Evolutionary conservation across 352 stramenopile species (phyloP).

Genomic region (Pythium myriotylum): DNA sequence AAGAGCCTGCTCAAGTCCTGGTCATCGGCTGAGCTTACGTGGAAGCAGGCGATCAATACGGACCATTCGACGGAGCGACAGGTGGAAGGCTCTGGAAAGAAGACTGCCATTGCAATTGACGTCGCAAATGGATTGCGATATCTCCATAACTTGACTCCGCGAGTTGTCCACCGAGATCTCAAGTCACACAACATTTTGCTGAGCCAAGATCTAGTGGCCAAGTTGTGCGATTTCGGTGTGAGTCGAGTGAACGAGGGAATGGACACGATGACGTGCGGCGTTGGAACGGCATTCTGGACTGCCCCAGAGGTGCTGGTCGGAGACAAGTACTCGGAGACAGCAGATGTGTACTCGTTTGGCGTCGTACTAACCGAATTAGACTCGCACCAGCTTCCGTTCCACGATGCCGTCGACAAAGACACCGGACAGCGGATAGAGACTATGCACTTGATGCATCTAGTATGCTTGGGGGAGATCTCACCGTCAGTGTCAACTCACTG

Average conservation of each 20-base stretch:
- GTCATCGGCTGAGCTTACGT: slow-evolving; percentile 10
- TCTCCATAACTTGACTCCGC: slow-evolving; percentile 25
- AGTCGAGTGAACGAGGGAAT: slow-evolving; percentile 24
- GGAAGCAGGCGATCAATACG: slow-evolving; percentile 4
- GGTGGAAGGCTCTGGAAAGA: slow-evolving; percentile 5
- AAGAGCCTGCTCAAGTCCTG: slow-evolving; percentile 16
- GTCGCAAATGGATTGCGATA: slow-evolving; percentile 29
- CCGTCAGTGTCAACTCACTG: slow-evolving; percentile 28
- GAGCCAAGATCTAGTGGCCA: slow-evolving; percentile 30
- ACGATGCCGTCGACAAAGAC: slow-evolving; percentile 16
- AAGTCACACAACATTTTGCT: slow-evolving; percentile 39
- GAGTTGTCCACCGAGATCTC: slow-evolving; percentile 35
- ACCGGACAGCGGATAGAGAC: slow-evolving; percentile 20
- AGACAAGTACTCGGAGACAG: slow-evolving; percentile 38
- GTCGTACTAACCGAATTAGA: slow-evolving; percentile 38
- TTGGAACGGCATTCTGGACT: slow-evolving; percentile 44
- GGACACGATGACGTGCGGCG: slow-evolving; percentile 41
- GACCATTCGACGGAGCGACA: neutral
- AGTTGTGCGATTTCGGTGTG: slow-evolving; percentile 50
- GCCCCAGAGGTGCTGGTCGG: slow-evolving; percentile 46
- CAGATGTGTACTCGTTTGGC: slow-evolving; percentile 44
- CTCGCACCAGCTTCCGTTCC: slow-evolving; percentile 32
- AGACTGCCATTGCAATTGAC: slow-evolving; percentile 32
- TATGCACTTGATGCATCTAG: slow-evolving; percentile 28
- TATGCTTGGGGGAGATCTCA: slow-evolving; percentile 30